Conservation (phyloP, 2,329 filamentous ascomycete genomes). For the Beauveria sp. region DNA sequence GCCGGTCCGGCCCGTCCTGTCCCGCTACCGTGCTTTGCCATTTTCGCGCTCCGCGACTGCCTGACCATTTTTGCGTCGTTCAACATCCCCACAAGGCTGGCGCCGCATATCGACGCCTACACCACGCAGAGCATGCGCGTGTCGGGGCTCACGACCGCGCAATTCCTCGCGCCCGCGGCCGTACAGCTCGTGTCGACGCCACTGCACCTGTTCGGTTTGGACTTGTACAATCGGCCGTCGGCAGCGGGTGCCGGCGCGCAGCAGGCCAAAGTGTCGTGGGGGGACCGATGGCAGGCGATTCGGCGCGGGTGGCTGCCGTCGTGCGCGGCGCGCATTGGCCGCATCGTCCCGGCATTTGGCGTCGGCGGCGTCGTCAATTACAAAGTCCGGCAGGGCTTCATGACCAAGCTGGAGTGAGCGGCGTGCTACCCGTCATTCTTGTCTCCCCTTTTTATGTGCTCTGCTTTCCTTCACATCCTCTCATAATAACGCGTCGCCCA, state of each 20-base stretch:
- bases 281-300: conserved; percentile 60
- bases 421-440: not conserved
- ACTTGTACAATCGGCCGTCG: conserved; percentile 69
- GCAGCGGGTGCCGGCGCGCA: conserved; percentile 23
- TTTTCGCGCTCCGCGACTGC: conserved; percentile 78
- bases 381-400: conserved; percentile 58
- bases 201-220: conserved; percentile 74
- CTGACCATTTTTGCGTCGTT: conserved; percentile 88
- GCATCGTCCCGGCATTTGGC: conserved; percentile 85
- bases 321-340: conserved; percentile 65
- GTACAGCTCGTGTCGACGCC: conserved; percentile 77
- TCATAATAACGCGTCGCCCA: not conserved
- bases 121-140: conserved; percentile 31
- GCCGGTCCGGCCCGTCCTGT: conserved; percentile 43
- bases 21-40: conserved; percentile 60
- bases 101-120: conserved; percentile 51
- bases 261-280: conserved; percentile 29
- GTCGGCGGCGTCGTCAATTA: conserved; percentile 81
- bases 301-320: conserved; percentile 68
- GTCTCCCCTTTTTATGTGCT: not conserved
- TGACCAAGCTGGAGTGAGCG: conserved; percentile 46
- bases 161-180: conserved; percentile 71
- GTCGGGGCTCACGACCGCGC: conserved; percentile 57
- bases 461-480: not conserved
- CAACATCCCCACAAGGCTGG: conserved; percentile 76